A percentile compares a stretch with the other conserved stretches of the same genome.
These are phyloP conservation scores for Chaetomium fimeti DNA, from an alignment of 495 filamentous ascomycete genomes.

Conservation along the genomic window DNA sequence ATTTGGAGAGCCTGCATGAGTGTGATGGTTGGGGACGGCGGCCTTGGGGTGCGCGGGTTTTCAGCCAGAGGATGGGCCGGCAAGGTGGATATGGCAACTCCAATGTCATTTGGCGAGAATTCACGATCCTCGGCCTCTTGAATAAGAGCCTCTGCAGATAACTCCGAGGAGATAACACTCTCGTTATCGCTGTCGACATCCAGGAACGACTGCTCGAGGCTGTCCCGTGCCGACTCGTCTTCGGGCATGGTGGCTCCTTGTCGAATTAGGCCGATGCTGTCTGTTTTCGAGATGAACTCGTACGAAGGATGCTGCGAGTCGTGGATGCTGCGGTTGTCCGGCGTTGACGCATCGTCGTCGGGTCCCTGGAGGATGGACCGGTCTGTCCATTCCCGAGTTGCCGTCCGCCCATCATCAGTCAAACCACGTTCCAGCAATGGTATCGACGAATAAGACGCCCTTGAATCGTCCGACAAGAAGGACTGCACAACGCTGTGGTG, in stretches of 20 bases:
- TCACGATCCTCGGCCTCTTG: slow-evolving; percentile 43
- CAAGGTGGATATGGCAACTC: slow-evolving; percentile 49
- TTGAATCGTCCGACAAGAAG: slow-evolving; percentile 50
- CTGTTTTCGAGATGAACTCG: slow-evolving; percentile 50
- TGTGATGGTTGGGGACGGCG: slow-evolving; percentile 78
- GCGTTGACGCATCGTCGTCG: slow-evolving; percentile 29
- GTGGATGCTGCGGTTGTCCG: slow-evolving; percentile 37
- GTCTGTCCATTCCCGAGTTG: slow-evolving; percentile 46
- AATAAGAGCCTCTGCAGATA: slow-evolving; percentile 66
- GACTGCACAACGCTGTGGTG: slow-evolving; percentile 37
- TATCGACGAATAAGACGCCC: slow-evolving; percentile 69
- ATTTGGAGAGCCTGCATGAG: slow-evolving; percentile 59
- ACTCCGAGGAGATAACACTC: slow-evolving; percentile 76
- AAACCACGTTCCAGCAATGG: slow-evolving; percentile 73
- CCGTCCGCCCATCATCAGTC: slow-evolving; percentile 52
- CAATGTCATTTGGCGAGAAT: slow-evolving; percentile 36
- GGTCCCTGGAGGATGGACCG: slow-evolving; percentile 46
- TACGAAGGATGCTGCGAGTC: slow-evolving; percentile 44
- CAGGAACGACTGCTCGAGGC: slow-evolving; percentile 60
- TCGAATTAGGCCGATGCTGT: slow-evolving; percentile 44
- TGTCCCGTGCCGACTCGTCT: slow-evolving; percentile 20
- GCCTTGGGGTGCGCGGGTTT: slow-evolving; percentile 42
- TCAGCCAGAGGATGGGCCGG: slow-evolving; percentile 63
- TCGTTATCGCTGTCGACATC: slow-evolving; percentile 66
- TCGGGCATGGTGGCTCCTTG: slow-evolving; percentile 28